Evolutionary conservation across 345 rosid species (phyloP), one percentile per base, ranked within the genome.

Genomic region (Ailanthus altissimus): DNA sequence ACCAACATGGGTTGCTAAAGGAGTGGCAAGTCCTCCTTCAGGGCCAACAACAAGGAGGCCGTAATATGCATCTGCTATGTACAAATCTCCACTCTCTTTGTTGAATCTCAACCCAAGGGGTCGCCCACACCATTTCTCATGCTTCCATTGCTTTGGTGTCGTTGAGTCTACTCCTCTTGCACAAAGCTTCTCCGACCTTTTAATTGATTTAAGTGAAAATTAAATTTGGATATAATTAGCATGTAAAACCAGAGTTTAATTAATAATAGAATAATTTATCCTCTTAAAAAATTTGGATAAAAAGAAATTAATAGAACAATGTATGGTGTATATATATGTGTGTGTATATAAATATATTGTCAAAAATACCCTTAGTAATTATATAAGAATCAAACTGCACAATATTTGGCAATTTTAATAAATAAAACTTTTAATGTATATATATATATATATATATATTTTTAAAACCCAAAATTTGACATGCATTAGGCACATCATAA

Each of bases 51-150:
- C 81, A 14, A 97, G 83, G 38, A 97, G 87, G 70, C 99, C 99
- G 77, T 89, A 88, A 75, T 97, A 90, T 25, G 99, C 97, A 75
- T 97, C 99, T 18, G 99, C 99, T 38, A 97, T 90, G 85, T 87
- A 94, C 75, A 94, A 73, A 42, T 89, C 78, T 75, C 94, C 97
- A 7, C 51, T 89, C 51, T 83, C 74, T 75, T 88, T 85, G 85
- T 89, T 73, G 80, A 93, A 97, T 77, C 99, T 77, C 43, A 97
- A 81, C 40, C 99, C 98, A 3, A 97, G 91, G 1, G 98, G 99
- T 67, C 98, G 79, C 20, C 98, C 97, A 36, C 98, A 94, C 56
- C 50, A 70, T 80, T 86, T 94, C 97, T 97, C 98, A 5, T 90
- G 86, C 83, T 88, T 94, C 97, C 97, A 94, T 78, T 97, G 99